A percentile compares a stretch with the other conserved stretches of the same genome.
Evolutionary conservation across 306 rosid genomes (phyloP).

Genomic region (Myrica gale): DNA sequence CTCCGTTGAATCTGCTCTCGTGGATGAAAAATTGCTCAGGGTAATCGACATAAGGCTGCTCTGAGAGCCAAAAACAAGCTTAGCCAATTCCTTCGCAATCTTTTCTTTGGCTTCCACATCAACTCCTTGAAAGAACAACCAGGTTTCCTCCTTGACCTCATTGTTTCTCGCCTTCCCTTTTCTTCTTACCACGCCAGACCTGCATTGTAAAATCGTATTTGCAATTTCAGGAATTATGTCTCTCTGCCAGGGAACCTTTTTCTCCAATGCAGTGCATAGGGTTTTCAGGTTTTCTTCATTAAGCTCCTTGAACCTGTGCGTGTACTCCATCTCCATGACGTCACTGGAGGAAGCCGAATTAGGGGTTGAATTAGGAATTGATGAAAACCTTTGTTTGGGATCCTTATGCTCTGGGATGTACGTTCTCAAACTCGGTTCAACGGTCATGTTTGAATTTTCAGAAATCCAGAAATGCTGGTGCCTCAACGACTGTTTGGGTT

Average conservation of each 20-base stretch:
- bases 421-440: constrained; percentile 49
- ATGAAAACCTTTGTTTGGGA: constrained; percentile 36
- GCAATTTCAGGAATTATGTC: constrained; percentile 65
- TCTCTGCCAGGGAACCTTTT: constrained; percentile 75
- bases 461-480: constrained; percentile 46
- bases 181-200: constrained; percentile 69
- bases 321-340: constrained; percentile 59
- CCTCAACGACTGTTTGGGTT: constrained; percentile 22
- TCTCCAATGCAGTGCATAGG: constrained; percentile 71
- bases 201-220: constrained; percentile 68
- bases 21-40: constrained; percentile 66
- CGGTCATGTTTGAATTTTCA: constrained; percentile 27
- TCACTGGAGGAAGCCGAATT: constrained; percentile 65
- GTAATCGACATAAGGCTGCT: constrained; percentile 53
- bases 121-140: constrained; percentile 88
- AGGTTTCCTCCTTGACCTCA: constrained; percentile 72
- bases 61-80: constrained; percentile 64
- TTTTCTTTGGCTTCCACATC: constrained; percentile 65
- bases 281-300: constrained; percentile 62
- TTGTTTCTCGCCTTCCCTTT: constrained; percentile 41
- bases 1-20: constrained; percentile 74
- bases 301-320: constrained; percentile 56
- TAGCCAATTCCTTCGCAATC: constrained; percentile 72
- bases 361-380: constrained; percentile 57
- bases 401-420: constrained; percentile 44